These are phyloP conservation scores for Cucurbita moschata DNA, from an alignment of 306 rosid species.

Conservation along the genomic window DNA sequence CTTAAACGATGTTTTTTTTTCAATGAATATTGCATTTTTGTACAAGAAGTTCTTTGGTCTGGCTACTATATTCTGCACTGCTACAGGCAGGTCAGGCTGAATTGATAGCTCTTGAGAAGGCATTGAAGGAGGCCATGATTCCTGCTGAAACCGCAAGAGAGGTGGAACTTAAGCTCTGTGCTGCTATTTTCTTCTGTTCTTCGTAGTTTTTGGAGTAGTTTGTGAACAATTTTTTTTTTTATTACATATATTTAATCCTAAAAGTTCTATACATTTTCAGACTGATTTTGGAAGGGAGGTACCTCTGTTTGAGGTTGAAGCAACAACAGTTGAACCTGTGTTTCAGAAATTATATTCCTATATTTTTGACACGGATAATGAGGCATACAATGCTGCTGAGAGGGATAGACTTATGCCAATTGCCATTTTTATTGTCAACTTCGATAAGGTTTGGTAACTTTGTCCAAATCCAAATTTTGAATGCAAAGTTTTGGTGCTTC, in stretches of 20 bases:
- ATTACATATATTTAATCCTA: conserved; percentile 1
- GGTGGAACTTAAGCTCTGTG: conserved; percentile 24
- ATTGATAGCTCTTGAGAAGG: conserved; percentile 75
- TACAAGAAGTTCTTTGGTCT: neutral
- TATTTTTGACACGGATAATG: conserved; percentile 43
- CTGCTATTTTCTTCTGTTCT: conserved; percentile 2
- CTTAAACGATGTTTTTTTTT: neutral
- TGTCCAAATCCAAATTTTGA: neutral
- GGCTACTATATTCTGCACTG: neutral
- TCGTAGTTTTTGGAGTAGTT: neutral
- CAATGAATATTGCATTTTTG: neutral
- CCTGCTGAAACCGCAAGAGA: conserved; percentile 81
- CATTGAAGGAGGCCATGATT: conserved; percentile 72
- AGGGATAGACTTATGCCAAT: conserved; percentile 52
- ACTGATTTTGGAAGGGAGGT: conserved; percentile 82
- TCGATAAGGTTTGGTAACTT: conserved; percentile 57
- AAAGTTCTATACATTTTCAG: conserved; percentile 26
- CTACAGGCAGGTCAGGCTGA: conserved; percentile 84
- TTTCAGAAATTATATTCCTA: conserved; percentile 75
- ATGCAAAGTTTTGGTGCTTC: neutral
- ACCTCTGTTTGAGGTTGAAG: conserved; percentile 81
- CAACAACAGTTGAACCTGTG: conserved; percentile 69
- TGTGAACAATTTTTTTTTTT: neutral
- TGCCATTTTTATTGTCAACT: conserved; percentile 77
- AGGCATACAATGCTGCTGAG: conserved; percentile 31